Percentiles rank a stretch among this genome's conserved stretches.
phyloP scores from a whole-genome alignment of 2,329 filamentous ascomycete species.

The Colletotrichum coccodes region DNA sequence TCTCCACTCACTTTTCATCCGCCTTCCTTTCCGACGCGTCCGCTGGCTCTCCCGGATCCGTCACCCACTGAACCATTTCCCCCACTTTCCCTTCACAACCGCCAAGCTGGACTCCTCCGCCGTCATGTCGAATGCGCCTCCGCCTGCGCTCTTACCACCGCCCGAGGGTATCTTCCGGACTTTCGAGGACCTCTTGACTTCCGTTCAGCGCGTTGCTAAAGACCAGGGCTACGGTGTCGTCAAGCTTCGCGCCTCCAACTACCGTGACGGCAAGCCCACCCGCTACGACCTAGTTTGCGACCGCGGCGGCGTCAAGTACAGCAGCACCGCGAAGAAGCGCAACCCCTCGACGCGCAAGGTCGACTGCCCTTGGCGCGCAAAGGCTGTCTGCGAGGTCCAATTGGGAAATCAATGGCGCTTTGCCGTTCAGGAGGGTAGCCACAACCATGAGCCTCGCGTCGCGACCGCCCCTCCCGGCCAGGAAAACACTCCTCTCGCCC shows the following conservation, averaged over 20 bases:
- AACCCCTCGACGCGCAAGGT: slow-evolving; percentile 73
- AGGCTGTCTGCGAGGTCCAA: slow-evolving; percentile 72
- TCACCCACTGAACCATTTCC: slow-evolving; percentile 28
- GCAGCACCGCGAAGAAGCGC: slow-evolving; percentile 72
- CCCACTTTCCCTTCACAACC: slow-evolving; percentile 39
- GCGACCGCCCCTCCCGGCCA: slow-evolving; percentile 64
- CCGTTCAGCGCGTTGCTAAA: slow-evolving; percentile 69
- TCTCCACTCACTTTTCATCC: slow-evolving; percentile 35
- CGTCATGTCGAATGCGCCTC: slow-evolving; percentile 59
- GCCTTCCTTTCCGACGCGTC: slow-evolving; percentile 34
- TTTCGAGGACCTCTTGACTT: slow-evolving; percentile 67
- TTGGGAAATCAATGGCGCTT: slow-evolving; percentile 73
- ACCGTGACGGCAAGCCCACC: slow-evolving; percentile 70
- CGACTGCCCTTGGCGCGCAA: slow-evolving; percentile 71
- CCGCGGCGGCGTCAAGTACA: slow-evolving; percentile 72
- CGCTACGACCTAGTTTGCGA: slow-evolving; percentile 72
- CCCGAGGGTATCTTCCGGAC: slow-evolving; percentile 69
- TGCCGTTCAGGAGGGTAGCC: slow-evolving; percentile 66
- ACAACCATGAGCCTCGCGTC: slow-evolving; percentile 70
- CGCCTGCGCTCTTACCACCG: slow-evolving; percentile 61
- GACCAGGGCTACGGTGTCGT: slow-evolving; percentile 72
- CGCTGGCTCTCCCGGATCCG: slow-evolving; percentile 16
- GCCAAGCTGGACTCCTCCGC: slow-evolving; percentile 38
- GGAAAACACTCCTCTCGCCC: slow-evolving; percentile 67
- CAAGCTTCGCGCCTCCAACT: slow-evolving; percentile 71